These are phyloP conservation scores for Camellia oleifera DNA, from an alignment of 179 eudicot genomes.

Conservation along the genomic window DNA sequence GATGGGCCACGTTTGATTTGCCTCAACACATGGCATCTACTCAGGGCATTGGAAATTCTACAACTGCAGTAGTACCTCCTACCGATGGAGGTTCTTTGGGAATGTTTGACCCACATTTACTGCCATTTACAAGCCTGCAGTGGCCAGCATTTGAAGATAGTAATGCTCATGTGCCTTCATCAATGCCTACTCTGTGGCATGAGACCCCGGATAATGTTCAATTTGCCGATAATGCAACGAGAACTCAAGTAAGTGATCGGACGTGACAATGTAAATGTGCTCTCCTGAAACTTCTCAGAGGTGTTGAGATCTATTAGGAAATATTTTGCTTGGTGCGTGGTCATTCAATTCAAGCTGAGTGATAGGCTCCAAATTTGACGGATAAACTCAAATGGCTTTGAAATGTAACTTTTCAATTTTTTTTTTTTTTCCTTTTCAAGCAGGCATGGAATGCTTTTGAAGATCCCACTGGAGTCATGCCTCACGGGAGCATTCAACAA, in stretches of 20 bases:
- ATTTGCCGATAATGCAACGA: conserved; percentile 25
- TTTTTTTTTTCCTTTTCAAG: background rate
- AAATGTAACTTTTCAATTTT: background rate
- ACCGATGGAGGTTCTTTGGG: conserved; percentile 25
- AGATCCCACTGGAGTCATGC: conserved; percentile 28
- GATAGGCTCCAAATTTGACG: background rate
- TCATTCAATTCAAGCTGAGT: background rate
- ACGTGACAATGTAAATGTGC: background rate
- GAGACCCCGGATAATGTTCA: conserved; percentile 33
- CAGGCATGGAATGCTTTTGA: conserved; percentile 76
- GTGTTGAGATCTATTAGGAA: conserved; percentile 9
- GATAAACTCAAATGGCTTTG: background rate
- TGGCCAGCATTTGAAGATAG: conserved; percentile 39
- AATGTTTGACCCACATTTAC: conserved; percentile 23
- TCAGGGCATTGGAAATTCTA: conserved; percentile 23
- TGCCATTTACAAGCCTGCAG: conserved; percentile 32
- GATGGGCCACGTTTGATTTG: conserved; percentile 83
- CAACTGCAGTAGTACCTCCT: conserved; percentile 23
- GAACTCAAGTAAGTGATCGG: conserved; percentile 42
- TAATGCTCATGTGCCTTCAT: conserved; percentile 30
- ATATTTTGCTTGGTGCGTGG: background rate
- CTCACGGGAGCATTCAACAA: conserved; percentile 20
- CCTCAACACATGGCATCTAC: conserved; percentile 33
- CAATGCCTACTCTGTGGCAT: conserved; percentile 43
- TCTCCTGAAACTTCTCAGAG: conserved; percentile 1